A percentile compares a stretch with the other conserved stretches of the same genome.
Conservation (phyloP, 768 basidiomycete species). For the Phylloporus rhodoxanthus region DNA sequence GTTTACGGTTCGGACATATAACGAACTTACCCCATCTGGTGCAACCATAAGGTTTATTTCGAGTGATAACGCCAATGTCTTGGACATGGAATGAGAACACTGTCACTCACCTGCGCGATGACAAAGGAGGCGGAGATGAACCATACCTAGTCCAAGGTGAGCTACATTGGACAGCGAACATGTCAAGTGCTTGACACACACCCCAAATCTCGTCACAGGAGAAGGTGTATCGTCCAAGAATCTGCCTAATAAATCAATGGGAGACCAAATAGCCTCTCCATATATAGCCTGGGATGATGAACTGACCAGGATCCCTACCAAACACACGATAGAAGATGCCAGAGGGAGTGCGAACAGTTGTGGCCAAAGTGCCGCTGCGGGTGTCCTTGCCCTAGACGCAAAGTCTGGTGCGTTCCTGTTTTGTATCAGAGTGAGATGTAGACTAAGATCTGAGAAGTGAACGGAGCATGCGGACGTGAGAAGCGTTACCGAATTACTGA, state of each 20-base stretch:
- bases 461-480: conserved; percentile 44
- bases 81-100: neutral
- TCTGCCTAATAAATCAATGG: conserved; percentile 61
- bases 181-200: conserved; percentile 20
- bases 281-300: conserved; percentile 73
- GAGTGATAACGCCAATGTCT: conserved; percentile 5
- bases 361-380: conserved; percentile 54
- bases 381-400: conserved; percentile 54
- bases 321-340: conserved; percentile 67
- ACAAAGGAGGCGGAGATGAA: conserved; percentile 78
- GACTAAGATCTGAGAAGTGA: conserved; percentile 3
- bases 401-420: conserved; percentile 71
- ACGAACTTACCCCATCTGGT: conserved; percentile 26
- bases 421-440: conserved; percentile 14
- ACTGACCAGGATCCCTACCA: conserved; percentile 77
- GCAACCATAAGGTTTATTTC: neutral
- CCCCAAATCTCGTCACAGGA: conserved; percentile 61
- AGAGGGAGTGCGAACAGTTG: conserved; percentile 70
- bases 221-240: conserved; percentile 64
- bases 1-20: conserved; percentile 8
- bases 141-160: conserved; percentile 47
- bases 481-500: conserved; percentile 75
- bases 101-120: conserved; percentile 54
- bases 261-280: conserved; percentile 74
- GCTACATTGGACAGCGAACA: neutral